Percentiles rank a stretch among this genome's conserved stretches.
Conservation (phyloP, 139 green algal species). For the Chlamydomonas sp. region DNA sequence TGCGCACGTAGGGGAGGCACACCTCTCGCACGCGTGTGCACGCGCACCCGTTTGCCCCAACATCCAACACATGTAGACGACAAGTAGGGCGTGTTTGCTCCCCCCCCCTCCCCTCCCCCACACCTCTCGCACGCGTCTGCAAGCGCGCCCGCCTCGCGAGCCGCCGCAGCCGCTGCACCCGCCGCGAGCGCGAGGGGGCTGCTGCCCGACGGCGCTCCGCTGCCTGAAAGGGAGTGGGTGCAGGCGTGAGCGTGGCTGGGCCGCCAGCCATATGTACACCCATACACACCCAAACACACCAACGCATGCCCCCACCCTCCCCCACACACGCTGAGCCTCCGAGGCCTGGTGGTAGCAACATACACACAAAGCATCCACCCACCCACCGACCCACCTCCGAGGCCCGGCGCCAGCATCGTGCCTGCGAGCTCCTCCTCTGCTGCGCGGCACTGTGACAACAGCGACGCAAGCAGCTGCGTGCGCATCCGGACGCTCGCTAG, state of each 20-base stretch:
- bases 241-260: neutral
- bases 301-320: neutral
- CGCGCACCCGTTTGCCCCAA: no score
- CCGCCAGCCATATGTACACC: neutral
- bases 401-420: slow-evolving; percentile 3
- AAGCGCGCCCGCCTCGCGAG: no score
- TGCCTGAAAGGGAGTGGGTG: neutral
- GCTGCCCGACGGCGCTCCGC: no score
- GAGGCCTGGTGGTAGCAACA: neutral
- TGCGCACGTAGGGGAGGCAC: no score
- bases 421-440: neutral
- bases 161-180: no score
- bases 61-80: neutral
- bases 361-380: neutral
- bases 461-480: slow-evolving; percentile 14
- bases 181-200: no score
- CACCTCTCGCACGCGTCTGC: no score
- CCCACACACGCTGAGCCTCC: neutral
- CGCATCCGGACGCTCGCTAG: neutral
- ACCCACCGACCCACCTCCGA: neutral
- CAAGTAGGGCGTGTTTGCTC: neutral
- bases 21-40: no score
- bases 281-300: neutral
- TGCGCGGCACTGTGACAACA: slow-evolving; percentile 11
- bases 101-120: no score